phyloP scores from a whole-genome alignment of 345 rosid genomes.

The Acer saccharum region DNA sequence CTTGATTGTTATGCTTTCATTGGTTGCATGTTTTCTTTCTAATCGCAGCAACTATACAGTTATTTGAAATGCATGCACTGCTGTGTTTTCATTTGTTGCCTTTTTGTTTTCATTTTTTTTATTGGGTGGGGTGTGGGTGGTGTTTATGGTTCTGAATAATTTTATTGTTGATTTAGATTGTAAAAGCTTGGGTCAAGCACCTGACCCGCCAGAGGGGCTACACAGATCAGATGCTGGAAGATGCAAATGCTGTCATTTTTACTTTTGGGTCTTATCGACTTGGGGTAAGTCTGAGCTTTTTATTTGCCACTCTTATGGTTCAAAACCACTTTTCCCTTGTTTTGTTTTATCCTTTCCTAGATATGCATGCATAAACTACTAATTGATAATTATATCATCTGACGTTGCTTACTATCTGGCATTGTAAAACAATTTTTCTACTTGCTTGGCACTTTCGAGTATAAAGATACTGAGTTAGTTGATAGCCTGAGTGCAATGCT shows the following conservation, averaged over 20 bases:
- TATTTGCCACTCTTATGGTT: background rate
- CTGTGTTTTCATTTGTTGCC: no score
- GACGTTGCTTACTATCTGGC: background rate
- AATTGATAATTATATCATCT: background rate
- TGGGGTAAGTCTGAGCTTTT: conserved; percentile 58
- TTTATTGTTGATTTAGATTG: conserved; percentile 48
- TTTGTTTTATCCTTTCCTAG: background rate
- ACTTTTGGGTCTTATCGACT: conserved; percentile 95
- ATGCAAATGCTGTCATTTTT: conserved; percentile 84
- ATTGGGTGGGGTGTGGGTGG: background rate
- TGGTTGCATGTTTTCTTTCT: background rate
- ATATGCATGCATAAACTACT: background rate
- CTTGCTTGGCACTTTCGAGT: background rate
- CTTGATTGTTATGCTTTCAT: background rate
- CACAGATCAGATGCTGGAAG: conserved; percentile 90
- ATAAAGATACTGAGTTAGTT: background rate
- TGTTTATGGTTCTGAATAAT: background rate
- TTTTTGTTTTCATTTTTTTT: background rate
- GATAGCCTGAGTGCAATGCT: background rate
- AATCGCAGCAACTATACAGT: no score
- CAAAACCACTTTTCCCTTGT: background rate
- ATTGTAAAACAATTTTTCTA: background rate
- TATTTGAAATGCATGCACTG: no score
- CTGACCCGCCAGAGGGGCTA: conserved; percentile 68
- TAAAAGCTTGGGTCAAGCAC: conserved; percentile 82